Evolutionary conservation across 1,284 basidiomycete species (phyloP).

Genomic region (Papiliotrema flavescens): DNA sequence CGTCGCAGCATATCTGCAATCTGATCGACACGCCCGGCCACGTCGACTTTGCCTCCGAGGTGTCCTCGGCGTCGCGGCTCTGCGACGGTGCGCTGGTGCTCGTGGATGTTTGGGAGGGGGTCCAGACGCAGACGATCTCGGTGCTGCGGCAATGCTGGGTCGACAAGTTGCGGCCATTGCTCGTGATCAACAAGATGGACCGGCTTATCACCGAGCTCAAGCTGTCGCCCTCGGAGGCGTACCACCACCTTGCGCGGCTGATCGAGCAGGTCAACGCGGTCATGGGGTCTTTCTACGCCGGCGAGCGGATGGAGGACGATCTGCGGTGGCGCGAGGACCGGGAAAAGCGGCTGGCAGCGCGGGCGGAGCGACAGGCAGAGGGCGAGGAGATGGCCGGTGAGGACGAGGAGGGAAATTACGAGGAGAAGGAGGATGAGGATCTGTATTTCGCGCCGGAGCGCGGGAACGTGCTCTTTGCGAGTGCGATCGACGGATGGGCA

Average conservation of each 20-base stretch:
- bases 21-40: constrained; percentile 99
- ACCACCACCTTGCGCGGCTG: constrained; percentile 86
- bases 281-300: constrained; percentile 93
- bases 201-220: constrained; percentile 92
- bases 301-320: constrained; percentile 97
- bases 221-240: constrained; percentile 85
- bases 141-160: constrained; percentile 94
- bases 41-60: constrained; percentile 97
- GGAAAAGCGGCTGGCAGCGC: constrained; percentile 72
- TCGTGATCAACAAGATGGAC: constrained; percentile 98
- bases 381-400: constrained; percentile 39
- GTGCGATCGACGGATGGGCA: constrained; percentile 96
- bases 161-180: constrained; percentile 81
- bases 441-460: constrained; percentile 95
- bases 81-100: constrained; percentile 95
- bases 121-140: constrained; percentile 94
- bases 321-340: constrained; percentile 88
- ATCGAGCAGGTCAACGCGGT: constrained; percentile 98
- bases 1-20: constrained; percentile 56
- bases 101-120: constrained; percentile 98
- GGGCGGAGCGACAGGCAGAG: constrained; percentile 51
- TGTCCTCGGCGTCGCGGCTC: constrained; percentile 86
- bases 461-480: constrained; percentile 96
- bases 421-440: constrained; percentile 95
- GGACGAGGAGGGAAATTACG: constrained; percentile 57